Evolutionary conservation across 257 asterid genomes (phyloP), one percentile per base, ranked within the genome.

Genomic region (Parsonsia alboflavescens): DNA sequence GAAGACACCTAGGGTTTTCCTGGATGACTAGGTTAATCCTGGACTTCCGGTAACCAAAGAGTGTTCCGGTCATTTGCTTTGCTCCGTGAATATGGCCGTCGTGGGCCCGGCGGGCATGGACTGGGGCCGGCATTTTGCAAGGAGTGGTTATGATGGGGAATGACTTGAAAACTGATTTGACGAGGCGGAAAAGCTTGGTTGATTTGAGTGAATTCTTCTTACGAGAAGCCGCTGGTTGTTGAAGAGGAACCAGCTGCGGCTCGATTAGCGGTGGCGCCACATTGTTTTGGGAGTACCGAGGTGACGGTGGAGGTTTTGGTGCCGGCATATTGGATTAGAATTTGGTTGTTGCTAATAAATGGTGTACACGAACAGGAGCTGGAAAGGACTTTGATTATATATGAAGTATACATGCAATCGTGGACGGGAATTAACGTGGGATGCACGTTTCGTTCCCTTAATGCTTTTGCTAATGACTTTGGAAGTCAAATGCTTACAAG

Each of bases 141-240:
- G 97, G 96, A 5, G 97, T 86, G 71, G 64, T 93, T 77, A 91
- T 88, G 74, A 91, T 94, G 0, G 98, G 98, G 33, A 93, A 91
- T 0, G 98, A 93, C 19, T 91, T 82, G 82, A 93, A 89, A 10
- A 88, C 88, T 10, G 96, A 91, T 78, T 76, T 85, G 49, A 93
- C 80, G 0, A 93, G 93, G 0, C 89, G 87, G 85, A 88, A 84
- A 0, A 93, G 77, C 30, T 88, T 88, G 57, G 81, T 75, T 52
- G 97, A 82, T 61, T 82, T 88, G 17, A 91, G 84, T 0, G 88
- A 86, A 56, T 61, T 74, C 21, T 86, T 93, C 67, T 83, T 87
- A 33, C 74, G 80, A 69, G 89, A 75, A 72, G 82, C 13, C 4
- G 13, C 16, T 9, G 21, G 88, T 26, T 83, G 88, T 50, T 85